Conservation (phyloP, 2,329 filamentous ascomycete genomes). For the Alternaria sp. region DNA sequence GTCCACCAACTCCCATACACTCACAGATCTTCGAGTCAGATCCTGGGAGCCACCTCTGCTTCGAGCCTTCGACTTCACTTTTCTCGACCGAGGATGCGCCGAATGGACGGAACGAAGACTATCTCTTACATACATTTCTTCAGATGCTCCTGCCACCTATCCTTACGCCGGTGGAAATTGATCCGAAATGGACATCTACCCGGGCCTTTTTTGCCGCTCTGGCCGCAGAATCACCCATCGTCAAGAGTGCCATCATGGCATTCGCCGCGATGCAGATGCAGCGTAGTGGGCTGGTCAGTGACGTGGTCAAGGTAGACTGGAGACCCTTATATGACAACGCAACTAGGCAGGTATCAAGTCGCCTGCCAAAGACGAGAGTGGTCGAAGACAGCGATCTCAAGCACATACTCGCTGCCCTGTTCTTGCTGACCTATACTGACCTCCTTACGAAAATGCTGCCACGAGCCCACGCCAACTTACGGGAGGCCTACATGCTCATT, state of each 20-base stretch:
- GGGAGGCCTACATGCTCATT: conserved; percentile 61
- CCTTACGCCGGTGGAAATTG: conserved; percentile 62
- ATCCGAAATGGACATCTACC: conserved; percentile 61
- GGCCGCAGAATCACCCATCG: conserved; percentile 59
- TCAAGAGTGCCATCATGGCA: conserved; percentile 60
- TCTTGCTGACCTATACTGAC: conserved; percentile 65
- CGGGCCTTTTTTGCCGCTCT: conserved; percentile 60
- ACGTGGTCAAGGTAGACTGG: conserved; percentile 44
- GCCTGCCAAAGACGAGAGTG: conserved; percentile 27
- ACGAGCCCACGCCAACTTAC: conserved; percentile 55
- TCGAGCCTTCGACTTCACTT: conserved; percentile 37
- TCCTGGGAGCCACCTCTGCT: conserved; percentile 17
- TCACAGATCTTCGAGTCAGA: conserved; percentile 28
- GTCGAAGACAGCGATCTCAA: conserved; percentile 41
- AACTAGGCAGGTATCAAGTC: conserved; percentile 36
- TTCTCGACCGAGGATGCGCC: conserved; percentile 41
- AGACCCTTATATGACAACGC: conserved; percentile 46
- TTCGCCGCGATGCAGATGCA: conserved; percentile 59
- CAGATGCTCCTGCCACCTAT: conserved; percentile 62
- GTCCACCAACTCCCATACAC: conserved; percentile 27
- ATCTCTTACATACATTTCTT: conserved; percentile 60
- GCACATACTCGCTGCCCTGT: conserved; percentile 60
- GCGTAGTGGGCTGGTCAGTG: conserved; percentile 46
- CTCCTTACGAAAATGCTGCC: conserved; percentile 33
- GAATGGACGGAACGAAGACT: conserved; percentile 44